phyloP scores from a whole-genome alignment of 106 monocot genomes.

The Acorus gramineus region DNA sequence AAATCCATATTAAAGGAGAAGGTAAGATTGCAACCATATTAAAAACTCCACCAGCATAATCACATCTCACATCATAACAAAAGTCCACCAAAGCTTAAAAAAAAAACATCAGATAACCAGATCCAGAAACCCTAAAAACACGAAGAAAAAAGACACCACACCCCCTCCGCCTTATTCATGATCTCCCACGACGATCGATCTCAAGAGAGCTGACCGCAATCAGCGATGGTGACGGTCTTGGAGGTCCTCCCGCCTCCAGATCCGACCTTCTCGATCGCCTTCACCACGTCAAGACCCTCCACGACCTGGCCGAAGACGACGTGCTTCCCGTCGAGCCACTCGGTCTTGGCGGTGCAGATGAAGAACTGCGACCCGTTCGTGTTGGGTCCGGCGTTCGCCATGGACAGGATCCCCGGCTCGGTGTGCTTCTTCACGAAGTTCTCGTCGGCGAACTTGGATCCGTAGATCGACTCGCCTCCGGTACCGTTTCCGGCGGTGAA shows the following conservation, averaged over 20 bases:
- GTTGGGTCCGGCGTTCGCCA: slow-evolving; percentile 71
- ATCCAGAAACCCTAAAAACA: no score
- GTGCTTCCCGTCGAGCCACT: slow-evolving; percentile 72
- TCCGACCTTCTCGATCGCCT: slow-evolving; percentile 44
- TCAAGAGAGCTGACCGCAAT: slow-evolving; percentile 53
- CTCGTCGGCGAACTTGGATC: slow-evolving; percentile 68
- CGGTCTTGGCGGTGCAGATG: slow-evolving; percentile 45
- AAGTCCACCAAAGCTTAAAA: no score
- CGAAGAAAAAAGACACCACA: no score
- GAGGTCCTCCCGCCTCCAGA: slow-evolving; percentile 27
- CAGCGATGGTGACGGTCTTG: slow-evolving; percentile 31
- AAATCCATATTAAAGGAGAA: no score
- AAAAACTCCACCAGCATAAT: no score
- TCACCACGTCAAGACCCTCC: slow-evolving; percentile 47
- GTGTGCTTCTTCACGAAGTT: slow-evolving; percentile 54
- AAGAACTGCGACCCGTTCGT: slow-evolving; percentile 94
- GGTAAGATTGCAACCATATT: no score
- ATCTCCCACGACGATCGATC: background rate
- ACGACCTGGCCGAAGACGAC: slow-evolving; percentile 66
- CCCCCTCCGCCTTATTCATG: no score
- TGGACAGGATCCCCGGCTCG: slow-evolving; percentile 58
- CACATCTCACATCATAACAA: no score
- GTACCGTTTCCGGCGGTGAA: slow-evolving; percentile 87
- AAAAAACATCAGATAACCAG: no score
- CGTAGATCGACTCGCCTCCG: slow-evolving; percentile 82